Evolutionary conservation across 495 filamentous ascomycete genomes (phyloP).

Genomic region (Lasiosphaeriaceae sp.): DNA sequence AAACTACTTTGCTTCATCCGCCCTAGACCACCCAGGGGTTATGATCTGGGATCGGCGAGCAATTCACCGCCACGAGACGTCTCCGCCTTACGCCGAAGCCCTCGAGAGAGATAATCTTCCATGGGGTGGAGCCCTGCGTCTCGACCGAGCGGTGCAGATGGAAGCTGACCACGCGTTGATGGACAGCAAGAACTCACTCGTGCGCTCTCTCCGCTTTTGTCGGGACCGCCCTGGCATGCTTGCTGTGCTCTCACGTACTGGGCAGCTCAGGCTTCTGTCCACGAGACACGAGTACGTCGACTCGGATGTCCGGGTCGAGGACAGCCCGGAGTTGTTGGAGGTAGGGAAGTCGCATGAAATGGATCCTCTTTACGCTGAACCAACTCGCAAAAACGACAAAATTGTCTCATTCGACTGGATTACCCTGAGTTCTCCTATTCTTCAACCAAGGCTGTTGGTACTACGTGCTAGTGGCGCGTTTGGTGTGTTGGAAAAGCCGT

Average conservation of each 20-base stretch:
- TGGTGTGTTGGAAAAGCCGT: constrained; percentile 61
- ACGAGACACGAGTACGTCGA: constrained; percentile 60
- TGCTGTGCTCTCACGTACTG: constrained; percentile 71
- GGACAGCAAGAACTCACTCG: constrained; percentile 49
- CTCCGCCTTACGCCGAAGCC: constrained; percentile 42
- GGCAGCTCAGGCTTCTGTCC: constrained; percentile 71
- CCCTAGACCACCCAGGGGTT: constrained; percentile 62
- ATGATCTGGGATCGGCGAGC: constrained; percentile 88
- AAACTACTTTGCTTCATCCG: constrained; percentile 93
- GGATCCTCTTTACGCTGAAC: constrained; percentile 46
- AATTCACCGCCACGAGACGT: constrained; percentile 45
- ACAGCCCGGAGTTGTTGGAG: constrained; percentile 49
- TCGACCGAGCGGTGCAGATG: constrained; percentile 57
- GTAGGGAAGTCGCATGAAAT: constrained; percentile 50
- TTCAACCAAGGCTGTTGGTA: constrained; percentile 63
- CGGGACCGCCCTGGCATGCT: constrained; percentile 69
- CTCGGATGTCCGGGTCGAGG: constrained; percentile 29
- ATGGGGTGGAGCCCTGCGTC: constrained; percentile 60
- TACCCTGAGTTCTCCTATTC: constrained; percentile 52
- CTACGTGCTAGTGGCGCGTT: constrained; percentile 65
- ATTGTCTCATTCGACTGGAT: constrained; percentile 89
- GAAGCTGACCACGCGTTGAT: constrained; percentile 39
- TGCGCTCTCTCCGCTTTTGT: constrained; percentile 79
- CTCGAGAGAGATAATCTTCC: constrained; percentile 47
- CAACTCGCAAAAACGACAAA: constrained; percentile 49